Evolutionary conservation across 306 rosid genomes (phyloP).

Genomic region (Corylus avellana): DNA sequence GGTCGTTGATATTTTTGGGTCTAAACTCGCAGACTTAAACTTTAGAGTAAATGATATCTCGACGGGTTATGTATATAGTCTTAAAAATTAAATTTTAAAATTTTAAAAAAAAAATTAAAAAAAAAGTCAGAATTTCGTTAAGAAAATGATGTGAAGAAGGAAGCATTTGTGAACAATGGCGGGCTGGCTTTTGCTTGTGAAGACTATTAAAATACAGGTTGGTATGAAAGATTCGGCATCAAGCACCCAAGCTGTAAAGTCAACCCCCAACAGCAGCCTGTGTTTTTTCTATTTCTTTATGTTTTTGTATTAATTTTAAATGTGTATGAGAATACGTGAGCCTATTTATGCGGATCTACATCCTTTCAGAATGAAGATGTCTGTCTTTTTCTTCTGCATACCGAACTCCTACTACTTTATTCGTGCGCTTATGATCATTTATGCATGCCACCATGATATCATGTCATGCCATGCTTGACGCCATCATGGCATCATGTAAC

Average conservation of each 20-base stretch:
- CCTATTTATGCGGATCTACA: conserved; percentile 45
- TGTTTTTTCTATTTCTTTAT: neutral
- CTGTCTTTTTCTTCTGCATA: conserved; percentile 32
- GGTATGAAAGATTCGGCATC: conserved; percentile 37
- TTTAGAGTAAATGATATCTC: no score
- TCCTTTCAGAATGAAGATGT: conserved; percentile 38
- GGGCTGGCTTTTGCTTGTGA: conserved; percentile 31
- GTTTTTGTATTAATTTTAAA: neutral
- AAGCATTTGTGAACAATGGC: neutral
- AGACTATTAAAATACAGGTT: conserved; percentile 32
- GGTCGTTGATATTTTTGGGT: no score
- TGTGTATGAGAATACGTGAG: conserved; percentile 37
- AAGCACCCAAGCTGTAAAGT: conserved; percentile 35
- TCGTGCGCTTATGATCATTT: neutral
- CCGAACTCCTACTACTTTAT: neutral
- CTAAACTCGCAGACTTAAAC: no score
- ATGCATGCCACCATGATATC: neutral
- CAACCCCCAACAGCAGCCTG: conserved; percentile 39
- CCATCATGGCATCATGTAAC: neutral
- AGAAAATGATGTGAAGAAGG: neutral
- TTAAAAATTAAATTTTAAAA: no score
- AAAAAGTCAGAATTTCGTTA: no score
- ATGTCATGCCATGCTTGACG: neutral
- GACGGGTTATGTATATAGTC: no score
- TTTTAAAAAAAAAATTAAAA: no score